Evolutionary conservation across 768 basidiomycete species (phyloP).

Genomic region (Lentinula detonsa): DNA sequence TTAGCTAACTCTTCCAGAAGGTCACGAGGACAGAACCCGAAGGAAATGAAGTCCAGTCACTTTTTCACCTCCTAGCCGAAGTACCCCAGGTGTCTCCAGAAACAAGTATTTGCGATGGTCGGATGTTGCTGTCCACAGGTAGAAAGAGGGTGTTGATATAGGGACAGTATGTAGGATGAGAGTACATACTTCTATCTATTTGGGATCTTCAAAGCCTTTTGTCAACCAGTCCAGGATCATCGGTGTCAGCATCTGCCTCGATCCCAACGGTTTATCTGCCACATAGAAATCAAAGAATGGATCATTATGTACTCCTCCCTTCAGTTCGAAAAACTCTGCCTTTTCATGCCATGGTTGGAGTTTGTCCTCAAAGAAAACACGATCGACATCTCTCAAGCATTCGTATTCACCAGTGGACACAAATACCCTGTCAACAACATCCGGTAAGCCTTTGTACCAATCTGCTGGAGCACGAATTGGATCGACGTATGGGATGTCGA

Average conservation of each 20-base stretch:
- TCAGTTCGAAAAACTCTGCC: conserved; percentile 21
- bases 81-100: no score
- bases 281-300: conserved; percentile 21
- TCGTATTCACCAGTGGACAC: conserved; percentile 30
- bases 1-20: no score
- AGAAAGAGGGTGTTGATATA: no score
- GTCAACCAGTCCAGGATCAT: not conserved
- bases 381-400: conserved; percentile 24
- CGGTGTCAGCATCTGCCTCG: not conserved
- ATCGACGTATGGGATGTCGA: conserved; percentile 24
- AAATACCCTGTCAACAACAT: conserved; percentile 25
- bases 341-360: conserved; percentile 13
- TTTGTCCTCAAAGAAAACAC: conserved; percentile 19
- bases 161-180: no score
- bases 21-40: no score
- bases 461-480: conserved; percentile 21
- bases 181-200: not conserved
- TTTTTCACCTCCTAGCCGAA: no score
- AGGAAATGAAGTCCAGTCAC: no score
- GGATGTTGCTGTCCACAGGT: no score
- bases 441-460: conserved; percentile 28
- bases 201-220: not conserved
- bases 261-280: not conserved
- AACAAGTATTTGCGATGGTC: no score
- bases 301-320: conserved; percentile 30